Conservation (phyloP, 139 green algal species). For the Diplosphaera chodatii region DNA sequence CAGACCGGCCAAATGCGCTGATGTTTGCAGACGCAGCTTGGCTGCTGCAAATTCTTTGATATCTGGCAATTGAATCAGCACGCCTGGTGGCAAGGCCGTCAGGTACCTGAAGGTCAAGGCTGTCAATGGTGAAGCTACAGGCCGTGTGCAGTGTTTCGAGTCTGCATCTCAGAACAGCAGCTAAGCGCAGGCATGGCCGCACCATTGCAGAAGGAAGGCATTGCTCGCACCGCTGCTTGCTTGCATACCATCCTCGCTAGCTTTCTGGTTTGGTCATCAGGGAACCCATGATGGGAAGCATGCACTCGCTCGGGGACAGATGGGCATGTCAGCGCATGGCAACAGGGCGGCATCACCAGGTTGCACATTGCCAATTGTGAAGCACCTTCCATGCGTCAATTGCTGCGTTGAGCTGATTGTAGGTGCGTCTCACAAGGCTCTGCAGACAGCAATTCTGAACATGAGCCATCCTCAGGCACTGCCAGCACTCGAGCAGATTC, state of each 20-base stretch:
- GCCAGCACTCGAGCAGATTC: too few species aligned
- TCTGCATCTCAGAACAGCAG: too few species aligned
- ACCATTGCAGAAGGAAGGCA: not conserved
- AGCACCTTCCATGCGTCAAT: not conserved
- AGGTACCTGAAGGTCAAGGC: not conserved
- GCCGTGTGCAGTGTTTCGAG: too few species aligned
- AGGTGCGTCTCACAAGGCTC: not conserved
- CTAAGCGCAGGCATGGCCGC: too few species aligned
- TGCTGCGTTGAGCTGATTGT: not conserved
- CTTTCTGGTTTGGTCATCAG: too few species aligned
- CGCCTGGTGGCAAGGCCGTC: not conserved
- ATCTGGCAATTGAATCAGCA: not conserved
- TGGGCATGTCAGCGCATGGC: too few species aligned
- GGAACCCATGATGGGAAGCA: too few species aligned
- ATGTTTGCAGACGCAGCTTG: not conserved
- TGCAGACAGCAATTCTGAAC: not conserved
- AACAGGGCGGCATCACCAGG: too few species aligned
- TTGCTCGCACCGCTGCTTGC: not conserved
- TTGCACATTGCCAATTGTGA: too few species aligned
- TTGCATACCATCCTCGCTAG: not conserved
- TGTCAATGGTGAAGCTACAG: too few species aligned
- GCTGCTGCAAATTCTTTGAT: not conserved
- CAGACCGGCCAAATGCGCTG: not conserved
- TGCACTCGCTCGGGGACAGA: too few species aligned
- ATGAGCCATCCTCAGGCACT: too few species aligned